Conservation (phyloP, 345 rosid genomes). For the Luvunga scandens region DNA sequence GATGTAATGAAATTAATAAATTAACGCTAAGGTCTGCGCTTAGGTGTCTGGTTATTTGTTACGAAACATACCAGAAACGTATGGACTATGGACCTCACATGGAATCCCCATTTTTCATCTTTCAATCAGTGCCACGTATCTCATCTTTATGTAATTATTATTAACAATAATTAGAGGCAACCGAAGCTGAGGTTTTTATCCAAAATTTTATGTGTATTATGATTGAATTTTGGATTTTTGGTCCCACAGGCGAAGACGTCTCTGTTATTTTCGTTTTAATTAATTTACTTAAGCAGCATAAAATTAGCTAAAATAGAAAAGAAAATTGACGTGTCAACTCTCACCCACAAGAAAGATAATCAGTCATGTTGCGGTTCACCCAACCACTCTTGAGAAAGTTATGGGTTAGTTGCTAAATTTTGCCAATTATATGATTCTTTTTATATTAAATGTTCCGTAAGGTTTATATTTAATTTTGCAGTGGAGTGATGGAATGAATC, state of each 20-base stretch:
- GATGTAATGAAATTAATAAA: neutral
- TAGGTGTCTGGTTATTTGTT: neutral
- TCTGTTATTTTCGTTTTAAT: neutral
- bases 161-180: neutral
- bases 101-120: neutral
- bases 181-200: neutral
- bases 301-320: neutral
- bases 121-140: neutral
- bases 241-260: neutral
- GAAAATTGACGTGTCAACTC: neutral
- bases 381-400: neutral
- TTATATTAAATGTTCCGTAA: neutral
- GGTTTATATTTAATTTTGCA: too few species aligned
- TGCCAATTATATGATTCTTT: neutral
- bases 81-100: neutral
- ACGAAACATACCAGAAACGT: neutral
- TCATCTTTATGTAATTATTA: neutral
- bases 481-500: neutral
- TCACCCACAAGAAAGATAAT: neutral
- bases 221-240: neutral
- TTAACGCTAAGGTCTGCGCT: constrained; percentile 13
- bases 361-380: neutral
- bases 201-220: neutral
- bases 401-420: neutral
- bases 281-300: neutral